A percentile compares a stretch with the other conserved stretches of the same genome.
phyloP scores from a whole-genome alignment of 2,329 filamentous ascomycete species.

The Botryotinia calthae region DNA sequence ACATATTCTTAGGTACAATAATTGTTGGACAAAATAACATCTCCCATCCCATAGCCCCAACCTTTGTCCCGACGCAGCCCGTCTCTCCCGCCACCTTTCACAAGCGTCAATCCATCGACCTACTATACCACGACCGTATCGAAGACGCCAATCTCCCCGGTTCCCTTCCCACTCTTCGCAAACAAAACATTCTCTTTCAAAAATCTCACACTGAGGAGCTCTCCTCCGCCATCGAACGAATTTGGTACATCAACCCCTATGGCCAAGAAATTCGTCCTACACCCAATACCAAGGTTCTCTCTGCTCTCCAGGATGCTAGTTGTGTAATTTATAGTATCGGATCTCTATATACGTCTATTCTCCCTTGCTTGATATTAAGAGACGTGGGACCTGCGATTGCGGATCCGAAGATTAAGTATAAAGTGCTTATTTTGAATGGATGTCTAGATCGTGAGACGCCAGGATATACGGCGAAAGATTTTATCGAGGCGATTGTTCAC shows the following conservation, averaged over 20 bases:
- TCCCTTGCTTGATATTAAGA: constrained; percentile 76
- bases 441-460: constrained; percentile 82
- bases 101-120: constrained; percentile 39
- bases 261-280: constrained; percentile 90
- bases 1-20: constrained; percentile 5
- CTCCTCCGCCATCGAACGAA: constrained; percentile 69
- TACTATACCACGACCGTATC: constrained; percentile 59
- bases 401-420: constrained; percentile 48
- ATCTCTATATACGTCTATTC: constrained; percentile 85
- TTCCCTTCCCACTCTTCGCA: constrained; percentile 73
- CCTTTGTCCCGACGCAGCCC: constrained; percentile 22
- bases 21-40: constrained; percentile 94
- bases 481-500: constrained; percentile 73
- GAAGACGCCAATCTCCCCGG: constrained; percentile 82
- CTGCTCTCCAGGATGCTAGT: constrained; percentile 62
- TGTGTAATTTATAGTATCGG: constrained; percentile 89
- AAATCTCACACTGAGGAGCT: constrained; percentile 75
- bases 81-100: constrained; percentile 26
- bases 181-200: constrained; percentile 77
- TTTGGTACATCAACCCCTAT: constrained; percentile 99
- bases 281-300: constrained; percentile 76
- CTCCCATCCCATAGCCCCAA: constrained; percentile 61
- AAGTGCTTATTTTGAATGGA: constrained; percentile 74
- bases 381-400: constrained; percentile 68
- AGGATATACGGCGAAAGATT: constrained; percentile 74